Evolutionary conservation across 208 protist genomes (phyloP).

Genomic region (Leptomonas pyrrhocoris): DNA sequence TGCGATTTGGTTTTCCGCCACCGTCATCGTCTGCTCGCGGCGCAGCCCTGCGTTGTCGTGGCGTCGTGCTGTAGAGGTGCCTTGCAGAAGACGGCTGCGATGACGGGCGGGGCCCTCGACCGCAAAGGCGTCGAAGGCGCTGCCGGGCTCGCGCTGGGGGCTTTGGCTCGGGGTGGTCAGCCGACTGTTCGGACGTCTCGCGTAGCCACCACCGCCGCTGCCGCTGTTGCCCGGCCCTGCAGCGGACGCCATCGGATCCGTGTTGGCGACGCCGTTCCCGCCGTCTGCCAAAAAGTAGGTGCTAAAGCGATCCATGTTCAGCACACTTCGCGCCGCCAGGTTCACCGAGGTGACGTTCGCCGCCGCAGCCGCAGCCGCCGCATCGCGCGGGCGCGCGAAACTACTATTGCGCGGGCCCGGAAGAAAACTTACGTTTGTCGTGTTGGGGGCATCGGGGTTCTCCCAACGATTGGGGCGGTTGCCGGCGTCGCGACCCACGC

Average conservation of each 20-base stretch:
- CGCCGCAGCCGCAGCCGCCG: background rate
- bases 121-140: slow-evolving; percentile 5
- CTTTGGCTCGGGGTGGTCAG: slow-evolving; percentile 2
- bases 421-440: background rate
- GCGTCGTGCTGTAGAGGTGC: background rate
- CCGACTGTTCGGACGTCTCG: background rate
- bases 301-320: slow-evolving; percentile 65
- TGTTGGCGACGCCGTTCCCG: background rate
- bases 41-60: background rate
- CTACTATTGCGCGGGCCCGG: background rate
- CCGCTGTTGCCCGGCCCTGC: background rate
- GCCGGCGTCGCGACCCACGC: background rate
- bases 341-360: slow-evolving; percentile 2
- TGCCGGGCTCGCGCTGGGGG: slow-evolving; percentile 9
- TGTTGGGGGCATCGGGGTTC: background rate
- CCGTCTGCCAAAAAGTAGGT: slow-evolving; percentile 50
- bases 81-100: slow-evolving; percentile 32
- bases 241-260: background rate
- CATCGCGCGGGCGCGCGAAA: background rate
- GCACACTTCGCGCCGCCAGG: slow-evolving; percentile 27
- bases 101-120: slow-evolving; percentile 36
- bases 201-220: background rate
- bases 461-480: background rate
- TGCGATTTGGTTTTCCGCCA: background rate
- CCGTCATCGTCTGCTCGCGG: background rate